Evolutionary conservation across 1,284 basidiomycete genomes (phyloP), one percentile per base, ranked within the genome.

Genomic region (Inonotus hispidus): DNA sequence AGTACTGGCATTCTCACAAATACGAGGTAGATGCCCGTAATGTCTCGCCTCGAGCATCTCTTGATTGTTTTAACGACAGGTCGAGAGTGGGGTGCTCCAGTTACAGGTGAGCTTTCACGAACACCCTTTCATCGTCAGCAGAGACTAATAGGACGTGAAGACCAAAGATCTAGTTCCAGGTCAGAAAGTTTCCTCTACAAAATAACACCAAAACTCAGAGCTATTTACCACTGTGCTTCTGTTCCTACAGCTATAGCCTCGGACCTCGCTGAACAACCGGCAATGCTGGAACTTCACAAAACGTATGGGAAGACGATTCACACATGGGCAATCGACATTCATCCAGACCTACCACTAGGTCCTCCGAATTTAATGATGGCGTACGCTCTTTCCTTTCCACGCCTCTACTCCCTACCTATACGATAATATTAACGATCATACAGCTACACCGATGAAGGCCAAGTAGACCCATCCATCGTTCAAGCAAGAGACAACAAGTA

Each of bases 291-390:
- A 60, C 69, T 82, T 2, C 78, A 82, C 61, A 71, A 73, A 58
- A 79, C 78, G 1, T 82, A 82, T 63, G 81, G 79, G 54, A 83
- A 82, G 72, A 77, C 77, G 0, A 77, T 80, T 25, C 79, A 80
- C 59, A 80, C 78, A 7, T 80, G 80, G 78, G 72, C 68, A 19
- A 71, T 69, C 61, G 80, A 82, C 64, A 69, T 69, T 14, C 58
- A 73, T 56, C 76, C 80, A 0, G 73, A 80, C 38, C 66, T 83
- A 2, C 81, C 81, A 1, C 70, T 83, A 37, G 81, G 80, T 14
- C 79, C 74, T 2, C 70, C 53, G 68, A 7, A 73, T 56, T 71
- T 82, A 50, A 79, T 80, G 80, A 75, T 79, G 73, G 70, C 75
- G 46, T 49, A 49, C 11, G 46, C 13, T 6, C 11, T 5, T 25